Evolutionary conservation across 768 basidiomycete genomes (phyloP).

Genomic region (Rhizopogon vinicolor): DNA sequence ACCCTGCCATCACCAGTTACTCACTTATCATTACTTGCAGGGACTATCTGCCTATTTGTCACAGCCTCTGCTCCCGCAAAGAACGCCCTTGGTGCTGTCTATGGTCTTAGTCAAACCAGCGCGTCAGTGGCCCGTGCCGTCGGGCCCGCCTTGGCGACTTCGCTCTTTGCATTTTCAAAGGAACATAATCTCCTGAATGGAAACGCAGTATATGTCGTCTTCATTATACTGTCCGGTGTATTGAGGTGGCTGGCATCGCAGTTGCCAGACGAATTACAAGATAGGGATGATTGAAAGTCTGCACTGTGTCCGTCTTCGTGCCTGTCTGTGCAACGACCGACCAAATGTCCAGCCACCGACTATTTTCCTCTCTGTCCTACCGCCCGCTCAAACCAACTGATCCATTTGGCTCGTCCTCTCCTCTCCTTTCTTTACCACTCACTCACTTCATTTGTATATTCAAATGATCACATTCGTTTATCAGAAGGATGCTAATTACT

Average conservation of each 20-base stretch:
- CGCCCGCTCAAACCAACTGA: no score
- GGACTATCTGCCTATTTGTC: constrained; percentile 51
- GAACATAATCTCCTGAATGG: constrained; percentile 45
- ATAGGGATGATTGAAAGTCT: constrained; percentile 16
- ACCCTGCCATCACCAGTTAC: constrained; percentile 31
- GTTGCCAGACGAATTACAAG: constrained; percentile 37
- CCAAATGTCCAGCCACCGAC: no score
- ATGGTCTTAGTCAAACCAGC: constrained; percentile 50
- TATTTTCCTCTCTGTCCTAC: no score
- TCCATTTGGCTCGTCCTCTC: no score
- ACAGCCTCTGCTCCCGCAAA: constrained; percentile 49
- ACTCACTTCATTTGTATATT: no score
- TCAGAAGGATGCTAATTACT: no score
- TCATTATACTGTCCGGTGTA: constrained; percentile 27
- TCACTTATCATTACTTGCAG: constrained; percentile 23
- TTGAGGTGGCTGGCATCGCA: constrained; percentile 34
- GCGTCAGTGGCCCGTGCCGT: constrained; percentile 43
- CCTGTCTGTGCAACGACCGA: no score
- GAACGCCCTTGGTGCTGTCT: constrained; percentile 50
- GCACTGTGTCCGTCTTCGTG: no score
- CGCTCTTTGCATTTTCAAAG: constrained; percentile 49
- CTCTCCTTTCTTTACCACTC: no score
- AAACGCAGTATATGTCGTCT: constrained; percentile 42
- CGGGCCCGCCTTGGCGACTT: constrained; percentile 45
- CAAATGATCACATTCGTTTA: no score